These are phyloP conservation scores for Takashimella tepidaria DNA, from an alignment of 1,284 basidiomycete species.

Conservation along the genomic window DNA sequence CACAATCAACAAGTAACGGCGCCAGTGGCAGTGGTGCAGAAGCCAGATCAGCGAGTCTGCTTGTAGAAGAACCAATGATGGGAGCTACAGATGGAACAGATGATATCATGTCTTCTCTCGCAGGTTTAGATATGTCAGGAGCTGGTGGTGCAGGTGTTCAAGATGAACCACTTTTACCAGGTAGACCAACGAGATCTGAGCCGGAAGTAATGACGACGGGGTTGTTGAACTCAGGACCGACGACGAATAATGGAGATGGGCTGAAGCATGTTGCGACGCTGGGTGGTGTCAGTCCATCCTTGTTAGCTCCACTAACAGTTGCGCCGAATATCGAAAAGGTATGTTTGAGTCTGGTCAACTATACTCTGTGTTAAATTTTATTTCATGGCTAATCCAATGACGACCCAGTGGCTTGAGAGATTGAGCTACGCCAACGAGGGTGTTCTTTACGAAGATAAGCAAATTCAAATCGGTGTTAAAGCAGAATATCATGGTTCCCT, in stretches of 20 bases:
- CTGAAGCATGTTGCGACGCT: slow-evolving; percentile 33
- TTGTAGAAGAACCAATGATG: slow-evolving; percentile 36
- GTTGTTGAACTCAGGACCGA: neutral
- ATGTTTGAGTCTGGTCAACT: slow-evolving; percentile 3
- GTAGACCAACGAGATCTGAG: slow-evolving; percentile 1
- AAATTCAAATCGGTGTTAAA: slow-evolving; percentile 93
- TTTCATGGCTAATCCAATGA: slow-evolving; percentile 1
- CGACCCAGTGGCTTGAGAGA: slow-evolving; percentile 69
- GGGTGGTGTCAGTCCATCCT: slow-evolving; percentile 46
- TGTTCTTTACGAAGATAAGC: slow-evolving; percentile 90
- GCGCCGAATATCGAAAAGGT: slow-evolving; percentile 68
- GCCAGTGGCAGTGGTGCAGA: too few species aligned
- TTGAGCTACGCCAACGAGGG: slow-evolving; percentile 77
- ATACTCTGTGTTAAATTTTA: neutral
- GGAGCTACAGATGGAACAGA: slow-evolving; percentile 40
- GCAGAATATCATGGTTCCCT: slow-evolving; percentile 89
- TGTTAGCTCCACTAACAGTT: slow-evolving; percentile 52
- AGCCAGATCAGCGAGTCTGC: neutral
- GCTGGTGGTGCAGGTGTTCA: slow-evolving; percentile 41
- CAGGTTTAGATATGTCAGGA: slow-evolving; percentile 68
- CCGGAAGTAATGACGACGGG: slow-evolving; percentile 6
- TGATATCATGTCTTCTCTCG: slow-evolving; percentile 69
- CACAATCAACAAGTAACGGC: neutral
- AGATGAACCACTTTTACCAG: slow-evolving; percentile 30
- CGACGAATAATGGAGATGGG: slow-evolving; percentile 7